Percentiles rank a stretch among this genome's conserved stretches.
phyloP scores from a whole-genome alignment of 768 basidiomycete genomes.

The Lactarius akahatsu region DNA sequence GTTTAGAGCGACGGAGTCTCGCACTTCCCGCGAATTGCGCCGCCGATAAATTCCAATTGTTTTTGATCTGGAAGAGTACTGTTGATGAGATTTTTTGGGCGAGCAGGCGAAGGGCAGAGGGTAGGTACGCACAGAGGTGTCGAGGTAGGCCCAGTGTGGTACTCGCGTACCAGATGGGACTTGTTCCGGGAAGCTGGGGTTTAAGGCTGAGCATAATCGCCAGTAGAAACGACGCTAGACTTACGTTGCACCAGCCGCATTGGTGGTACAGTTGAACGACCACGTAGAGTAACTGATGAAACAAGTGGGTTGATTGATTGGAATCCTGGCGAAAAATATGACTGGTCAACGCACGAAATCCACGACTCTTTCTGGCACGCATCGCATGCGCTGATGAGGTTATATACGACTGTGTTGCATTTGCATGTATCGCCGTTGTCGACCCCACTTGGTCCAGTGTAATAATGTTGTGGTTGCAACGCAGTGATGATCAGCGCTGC shows the following conservation, averaged over 20 bases:
- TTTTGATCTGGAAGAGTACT: too few relatives aligned
- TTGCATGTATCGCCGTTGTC: constrained; percentile 24
- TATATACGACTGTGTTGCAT: constrained; percentile 35
- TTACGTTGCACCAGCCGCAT: constrained; percentile 11
- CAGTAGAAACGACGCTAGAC: neutral
- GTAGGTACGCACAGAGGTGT: too few relatives aligned
- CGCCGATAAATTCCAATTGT: too few relatives aligned
- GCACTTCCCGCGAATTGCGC: constrained; percentile 4
- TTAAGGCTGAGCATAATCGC: neutral
- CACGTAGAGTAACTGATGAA: constrained; percentile 22
- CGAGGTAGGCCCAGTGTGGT: constrained; percentile 44
- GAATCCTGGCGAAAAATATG: neutral
- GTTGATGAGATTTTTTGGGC: too few relatives aligned
- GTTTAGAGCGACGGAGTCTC: neutral
- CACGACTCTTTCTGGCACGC: constrained; percentile 29
- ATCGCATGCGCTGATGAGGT: constrained; percentile 33
- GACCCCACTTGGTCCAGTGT: constrained; percentile 14
- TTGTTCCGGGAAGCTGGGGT: constrained; percentile 14
- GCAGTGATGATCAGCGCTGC: constrained; percentile 9
- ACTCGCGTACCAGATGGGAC: constrained; percentile 46
- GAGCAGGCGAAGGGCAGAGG: neutral
- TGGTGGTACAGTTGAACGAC: constrained; percentile 17
- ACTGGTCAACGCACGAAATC: constrained; percentile 20
- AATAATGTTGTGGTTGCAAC: constrained; percentile 12
- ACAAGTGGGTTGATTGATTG: neutral